A percentile compares a stretch with the other conserved stretches of the same genome.
Conservation (phyloP, 1,284 basidiomycete species). For the Boletus sp. region DNA sequence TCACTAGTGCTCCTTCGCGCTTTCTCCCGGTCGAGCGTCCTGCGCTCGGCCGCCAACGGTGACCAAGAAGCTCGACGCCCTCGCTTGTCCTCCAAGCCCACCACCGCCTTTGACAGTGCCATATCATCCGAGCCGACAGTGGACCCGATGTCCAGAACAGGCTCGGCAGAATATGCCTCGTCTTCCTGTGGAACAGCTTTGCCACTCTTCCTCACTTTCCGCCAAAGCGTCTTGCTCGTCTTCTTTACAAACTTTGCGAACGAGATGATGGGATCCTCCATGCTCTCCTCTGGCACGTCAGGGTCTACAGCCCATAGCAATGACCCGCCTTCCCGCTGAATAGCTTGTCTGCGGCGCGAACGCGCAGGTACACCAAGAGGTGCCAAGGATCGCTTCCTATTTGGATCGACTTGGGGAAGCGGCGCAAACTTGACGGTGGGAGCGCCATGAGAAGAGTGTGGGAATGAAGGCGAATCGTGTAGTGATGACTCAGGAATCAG, state of each 20-base stretch:
- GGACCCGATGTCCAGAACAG: constrained; percentile 28
- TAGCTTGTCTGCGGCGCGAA: constrained; percentile 33
- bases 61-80: constrained; percentile 27
- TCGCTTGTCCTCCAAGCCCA: constrained; percentile 10
- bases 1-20: constrained; percentile 27
- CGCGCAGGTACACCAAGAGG: constrained; percentile 65
- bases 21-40: constrained; percentile 14
- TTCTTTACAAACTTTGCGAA: constrained; percentile 48
- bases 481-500: constrained; percentile 10
- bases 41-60: constrained; percentile 20
- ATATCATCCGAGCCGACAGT: constrained; percentile 3
- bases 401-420: constrained; percentile 52
- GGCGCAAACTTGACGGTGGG: constrained; percentile 60
- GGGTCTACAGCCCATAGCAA: constrained; percentile 27
- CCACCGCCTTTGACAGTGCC: not conserved
- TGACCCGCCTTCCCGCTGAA: constrained; percentile 18
- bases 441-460: constrained; percentile 14
- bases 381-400: constrained; percentile 49
- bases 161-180: constrained; percentile 8
- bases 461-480: constrained; percentile 16
- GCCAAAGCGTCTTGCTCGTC: constrained; percentile 43
- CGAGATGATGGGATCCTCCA: constrained; percentile 43
- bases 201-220: constrained; percentile 27
- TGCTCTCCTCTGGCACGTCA: constrained; percentile 22
- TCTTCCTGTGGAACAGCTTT: constrained; percentile 18